Base-by-base conservation (phyloP, 140 eudicot genomes). In the Senecio squalidus region DNA sequence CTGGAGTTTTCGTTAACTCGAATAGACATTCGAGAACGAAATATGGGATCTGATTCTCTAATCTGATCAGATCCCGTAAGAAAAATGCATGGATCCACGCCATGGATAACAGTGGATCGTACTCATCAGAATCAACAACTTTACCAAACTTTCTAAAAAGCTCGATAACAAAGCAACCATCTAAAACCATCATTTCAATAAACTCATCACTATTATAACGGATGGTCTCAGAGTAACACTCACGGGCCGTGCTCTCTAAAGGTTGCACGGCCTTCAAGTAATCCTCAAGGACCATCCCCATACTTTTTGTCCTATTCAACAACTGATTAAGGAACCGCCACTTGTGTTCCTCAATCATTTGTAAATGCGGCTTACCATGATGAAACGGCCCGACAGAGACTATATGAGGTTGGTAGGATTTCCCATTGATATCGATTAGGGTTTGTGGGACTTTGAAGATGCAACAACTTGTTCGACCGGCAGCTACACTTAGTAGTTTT, bases 391-490 rank as follows among this genome's bases (percentile, higher is more conserved):
- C 88, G 26, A 81, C 44, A 13, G 88, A 81, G 66, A 84, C 69
- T 25, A 84, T 77, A 39, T 78, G 78, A 0, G 96, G 96, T 9
- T 72, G 76, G 53, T 88, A 88, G 54, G 67, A 66, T 16, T 64
- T 31, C n/a, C 85, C 94, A 56, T 84, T 88, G 78, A 78, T 16
- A 28, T 78, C 83, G 14, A 63, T 44, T 2, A 84, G 40, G 67
- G 79, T 76, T 40, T 76, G 80, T 1, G 96, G 96, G 31, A 88
- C 90, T 36, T 64, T 69, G 63, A 84, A 88, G 41, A 84, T 88
- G 55, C 76, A 88, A 26, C 94, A 79, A 0, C 81, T 69, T 65
- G 64, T 62, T n/a, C 72, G 55, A 25, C 94, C 96, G 13, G 96
- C 96, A 0, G 85, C 72, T 34, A 62, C 62, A 48, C 75, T 70